Conservation (phyloP, 345 rosid species). For the Mallotus nudiflorus region DNA sequence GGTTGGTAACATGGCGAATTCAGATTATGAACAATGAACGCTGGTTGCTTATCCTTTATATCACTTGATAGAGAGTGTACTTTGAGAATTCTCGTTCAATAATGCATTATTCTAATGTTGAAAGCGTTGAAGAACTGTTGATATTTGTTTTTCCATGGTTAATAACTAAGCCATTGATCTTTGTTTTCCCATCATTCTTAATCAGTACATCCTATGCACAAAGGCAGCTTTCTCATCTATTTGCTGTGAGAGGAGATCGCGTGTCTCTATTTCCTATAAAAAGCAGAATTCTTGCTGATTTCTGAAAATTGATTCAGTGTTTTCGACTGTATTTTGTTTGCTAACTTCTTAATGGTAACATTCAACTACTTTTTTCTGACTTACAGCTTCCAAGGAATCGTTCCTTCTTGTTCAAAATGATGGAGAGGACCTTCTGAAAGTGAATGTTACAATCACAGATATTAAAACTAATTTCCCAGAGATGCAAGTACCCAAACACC, state of each 20-base stretch:
- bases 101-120: background rate
- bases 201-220: background rate
- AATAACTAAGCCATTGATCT: too few relatives aligned
- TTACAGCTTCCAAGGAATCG: conserved; percentile 30
- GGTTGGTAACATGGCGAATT: background rate
- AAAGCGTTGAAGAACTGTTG: background rate
- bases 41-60: background rate
- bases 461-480: background rate
- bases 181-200: background rate
- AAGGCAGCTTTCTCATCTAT: background rate
- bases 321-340: background rate
- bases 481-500: conserved; percentile 19
- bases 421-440: conserved; percentile 27
- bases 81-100: background rate
- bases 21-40: too few relatives aligned
- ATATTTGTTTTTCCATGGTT: background rate
- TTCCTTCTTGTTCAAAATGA: conserved; percentile 38
- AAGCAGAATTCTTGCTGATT: background rate
- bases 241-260: background rate
- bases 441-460: conserved; percentile 21
- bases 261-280: background rate
- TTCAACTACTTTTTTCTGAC: conserved; percentile 4
- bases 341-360: background rate
- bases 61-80: too few relatives aligned
- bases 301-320: background rate